Evolutionary conservation across 108 stramenopile species (phyloP).

Genomic region (Schizochytrium sp.): DNA sequence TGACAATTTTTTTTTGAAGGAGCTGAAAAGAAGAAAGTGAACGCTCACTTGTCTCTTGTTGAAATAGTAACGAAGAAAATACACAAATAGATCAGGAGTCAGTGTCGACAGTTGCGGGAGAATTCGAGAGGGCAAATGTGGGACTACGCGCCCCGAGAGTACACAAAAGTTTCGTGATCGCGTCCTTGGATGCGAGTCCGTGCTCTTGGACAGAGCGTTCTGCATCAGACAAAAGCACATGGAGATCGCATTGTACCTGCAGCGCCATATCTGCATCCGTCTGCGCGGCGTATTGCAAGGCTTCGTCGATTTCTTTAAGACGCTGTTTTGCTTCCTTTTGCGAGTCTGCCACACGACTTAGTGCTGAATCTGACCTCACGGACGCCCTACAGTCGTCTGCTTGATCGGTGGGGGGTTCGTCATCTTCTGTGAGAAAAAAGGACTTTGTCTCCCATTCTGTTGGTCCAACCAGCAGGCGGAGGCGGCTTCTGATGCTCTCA

Average conservation of each 20-base stretch:
- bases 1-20: no score
- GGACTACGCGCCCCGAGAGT: background rate
- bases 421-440: background rate
- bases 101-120: background rate
- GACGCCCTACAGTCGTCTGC: background rate
- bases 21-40: no score
- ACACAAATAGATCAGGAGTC: background rate
- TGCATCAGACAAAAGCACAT: background rate
- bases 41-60: no score
- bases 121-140: background rate
- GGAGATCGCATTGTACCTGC: background rate
- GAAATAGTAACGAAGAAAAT: background rate
- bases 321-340: background rate
- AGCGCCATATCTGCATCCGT: background rate
- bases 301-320: background rate
- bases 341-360: background rate
- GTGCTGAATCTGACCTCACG: background rate
- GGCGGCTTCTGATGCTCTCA: background rate
- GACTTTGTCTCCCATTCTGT: background rate
- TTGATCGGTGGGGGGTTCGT: background rate
- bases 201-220: background rate
- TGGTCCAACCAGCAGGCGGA: background rate
- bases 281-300: background rate
- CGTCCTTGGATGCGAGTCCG: background rate
- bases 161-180: background rate